Conservation (phyloP, 2,329 filamentous ascomycete genomes). For the Claviceps humidiphila region DNA sequence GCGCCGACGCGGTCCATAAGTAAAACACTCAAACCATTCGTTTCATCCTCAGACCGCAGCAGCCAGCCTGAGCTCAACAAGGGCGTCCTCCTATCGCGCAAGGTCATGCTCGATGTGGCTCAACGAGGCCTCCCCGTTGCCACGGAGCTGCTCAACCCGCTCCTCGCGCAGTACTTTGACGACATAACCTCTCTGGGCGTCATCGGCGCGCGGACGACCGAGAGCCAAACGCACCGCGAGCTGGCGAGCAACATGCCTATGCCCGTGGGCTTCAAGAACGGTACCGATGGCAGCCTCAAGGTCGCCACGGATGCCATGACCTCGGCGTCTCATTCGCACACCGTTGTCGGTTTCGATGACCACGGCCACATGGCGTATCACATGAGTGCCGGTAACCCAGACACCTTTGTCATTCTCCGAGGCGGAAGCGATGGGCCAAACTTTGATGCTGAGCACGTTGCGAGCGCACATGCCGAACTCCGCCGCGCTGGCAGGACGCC, state of each 20-base stretch:
- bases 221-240: constrained; percentile 91
- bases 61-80: constrained; percentile 98
- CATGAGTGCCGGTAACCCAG: constrained; percentile 85
- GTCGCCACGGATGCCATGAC: constrained; percentile 95
- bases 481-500: constrained; percentile 59
- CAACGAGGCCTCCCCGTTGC: constrained; percentile 89
- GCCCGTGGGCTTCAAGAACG: constrained; percentile 99
- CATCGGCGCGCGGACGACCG: constrained; percentile 90
- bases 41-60: neutral
- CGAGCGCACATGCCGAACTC: constrained; percentile 68
- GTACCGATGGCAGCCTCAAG: constrained; percentile 78
- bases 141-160: constrained; percentile 95
- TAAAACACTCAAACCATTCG: too few species aligned
- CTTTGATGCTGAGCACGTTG: constrained; percentile 76
- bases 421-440: constrained; percentile 91
- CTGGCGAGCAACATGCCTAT: constrained; percentile 87
- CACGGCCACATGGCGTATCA: constrained; percentile 91
- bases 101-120: constrained; percentile 89
- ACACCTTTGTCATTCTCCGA: constrained; percentile 92
- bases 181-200: constrained; percentile 86
- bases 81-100: constrained; percentile 70
- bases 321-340: constrained; percentile 80
- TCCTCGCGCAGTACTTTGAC: constrained; percentile 91
- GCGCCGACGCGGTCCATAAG: neutral
- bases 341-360: constrained; percentile 96